phyloP scores from a whole-genome alignment of 805 yeast species.

The Starmerella roubikii region DNA sequence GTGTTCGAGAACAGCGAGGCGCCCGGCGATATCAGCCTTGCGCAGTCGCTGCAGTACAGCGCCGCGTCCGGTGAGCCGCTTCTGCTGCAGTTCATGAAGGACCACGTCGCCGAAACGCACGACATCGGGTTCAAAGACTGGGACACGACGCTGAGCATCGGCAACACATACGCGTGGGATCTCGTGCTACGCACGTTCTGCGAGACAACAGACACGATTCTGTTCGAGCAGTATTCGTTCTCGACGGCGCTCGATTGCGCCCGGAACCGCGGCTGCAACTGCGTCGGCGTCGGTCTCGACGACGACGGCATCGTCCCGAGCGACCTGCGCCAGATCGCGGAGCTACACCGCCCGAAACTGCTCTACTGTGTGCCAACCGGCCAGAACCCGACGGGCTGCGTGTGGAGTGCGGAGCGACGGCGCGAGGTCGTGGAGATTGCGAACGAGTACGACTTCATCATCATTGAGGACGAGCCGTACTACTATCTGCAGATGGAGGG shows the following conservation, averaged over 20 bases:
- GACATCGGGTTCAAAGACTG: slow-evolving; percentile 48
- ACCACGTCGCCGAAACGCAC: slow-evolving; percentile 41
- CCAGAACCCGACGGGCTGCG: slow-evolving; percentile 94
- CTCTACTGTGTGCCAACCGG: slow-evolving; percentile 89
- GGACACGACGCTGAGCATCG: slow-evolving; percentile 57
- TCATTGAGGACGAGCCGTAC: slow-evolving; percentile 95
- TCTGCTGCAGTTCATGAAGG: slow-evolving; percentile 49
- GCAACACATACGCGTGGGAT: slow-evolving; percentile 83
- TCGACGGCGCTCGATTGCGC: slow-evolving; percentile 76
- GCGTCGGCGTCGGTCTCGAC: slow-evolving; percentile 67
- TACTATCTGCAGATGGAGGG: slow-evolving; percentile 83
- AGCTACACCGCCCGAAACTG: slow-evolving; percentile 60
- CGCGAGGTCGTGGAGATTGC: slow-evolving; percentile 59
- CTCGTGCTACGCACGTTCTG: slow-evolving; percentile 63
- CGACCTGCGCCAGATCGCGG: slow-evolving; percentile 44
- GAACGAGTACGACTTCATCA: slow-evolving; percentile 68
- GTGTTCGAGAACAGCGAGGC: slow-evolving; percentile 27
- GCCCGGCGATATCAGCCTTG: slow-evolving; percentile 45
- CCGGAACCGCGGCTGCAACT: slow-evolving; percentile 51
- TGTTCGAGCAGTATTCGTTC: slow-evolving; percentile 76
- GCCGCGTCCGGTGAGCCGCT: slow-evolving; percentile 68
- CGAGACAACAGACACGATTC: slow-evolving; percentile 61
- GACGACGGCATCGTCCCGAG: slow-evolving; percentile 63
- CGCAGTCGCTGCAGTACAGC: slow-evolving; percentile 86
- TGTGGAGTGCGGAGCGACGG: slow-evolving; percentile 65